Evolutionary conservation across 306 rosid genomes (phyloP).

Genomic region (Corylus avellana): DNA sequence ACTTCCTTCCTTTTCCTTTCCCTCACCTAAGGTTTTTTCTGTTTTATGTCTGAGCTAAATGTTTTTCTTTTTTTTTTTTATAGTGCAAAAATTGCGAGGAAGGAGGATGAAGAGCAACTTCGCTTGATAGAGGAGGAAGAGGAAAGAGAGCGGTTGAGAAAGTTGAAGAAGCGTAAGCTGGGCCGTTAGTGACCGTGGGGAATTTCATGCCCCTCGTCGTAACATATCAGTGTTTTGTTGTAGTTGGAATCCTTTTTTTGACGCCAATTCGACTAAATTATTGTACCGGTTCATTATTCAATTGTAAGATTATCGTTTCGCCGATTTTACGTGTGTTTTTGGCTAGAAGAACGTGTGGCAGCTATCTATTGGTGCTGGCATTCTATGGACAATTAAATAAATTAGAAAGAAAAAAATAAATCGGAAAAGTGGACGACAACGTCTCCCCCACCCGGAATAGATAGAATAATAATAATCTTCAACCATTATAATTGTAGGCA

Average conservation of each 20-base stretch:
- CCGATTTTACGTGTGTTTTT: background rate
- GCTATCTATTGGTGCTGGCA: background rate
- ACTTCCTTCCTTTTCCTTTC: background rate
- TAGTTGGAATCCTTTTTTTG: background rate
- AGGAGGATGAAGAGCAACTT: conserved; percentile 72
- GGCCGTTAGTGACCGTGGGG: conserved; percentile 4
- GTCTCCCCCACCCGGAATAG: background rate
- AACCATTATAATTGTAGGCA: too few relatives aligned
- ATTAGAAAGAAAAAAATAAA: background rate
- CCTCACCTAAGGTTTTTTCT: background rate
- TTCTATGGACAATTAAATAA: background rate
- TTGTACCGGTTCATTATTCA: background rate
- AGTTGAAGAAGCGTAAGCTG: conserved; percentile 50
- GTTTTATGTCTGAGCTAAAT: background rate
- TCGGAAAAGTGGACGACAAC: background rate
- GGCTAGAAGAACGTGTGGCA: background rate
- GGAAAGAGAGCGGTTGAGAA: conserved; percentile 38
- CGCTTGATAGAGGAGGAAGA: conserved; percentile 57
- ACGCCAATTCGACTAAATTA: background rate
- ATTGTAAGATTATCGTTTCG: conserved; percentile 1
- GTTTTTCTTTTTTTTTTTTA: conserved; percentile 1
- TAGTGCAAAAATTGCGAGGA: conserved; percentile 50
- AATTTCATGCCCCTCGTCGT: background rate
- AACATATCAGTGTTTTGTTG: background rate
- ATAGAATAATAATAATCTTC: too few relatives aligned